Evolutionary conservation across 805 yeast genomes (phyloP).

Genomic region (Candida ponderosae): DNA sequence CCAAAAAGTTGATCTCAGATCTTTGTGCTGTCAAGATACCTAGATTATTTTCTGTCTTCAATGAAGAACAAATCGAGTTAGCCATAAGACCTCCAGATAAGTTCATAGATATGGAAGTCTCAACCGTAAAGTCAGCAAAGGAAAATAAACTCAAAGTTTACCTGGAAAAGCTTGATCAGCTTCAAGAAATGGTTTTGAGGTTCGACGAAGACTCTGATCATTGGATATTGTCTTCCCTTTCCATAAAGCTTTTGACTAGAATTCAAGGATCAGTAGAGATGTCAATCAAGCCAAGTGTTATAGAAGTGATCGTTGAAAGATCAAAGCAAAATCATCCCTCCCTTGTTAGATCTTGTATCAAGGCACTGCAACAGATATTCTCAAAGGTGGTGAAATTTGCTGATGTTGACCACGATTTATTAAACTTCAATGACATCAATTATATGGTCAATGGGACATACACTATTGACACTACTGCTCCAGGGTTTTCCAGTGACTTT

Average conservation of each 20-base stretch:
- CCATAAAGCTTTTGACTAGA: constrained; percentile 41
- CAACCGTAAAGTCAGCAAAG: constrained; percentile 56
- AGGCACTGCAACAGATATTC: constrained; percentile 48
- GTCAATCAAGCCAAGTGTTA: constrained; percentile 29
- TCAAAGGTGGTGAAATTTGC: constrained; percentile 39
- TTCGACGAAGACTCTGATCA: constrained; percentile 25
- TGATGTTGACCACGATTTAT: constrained; percentile 37
- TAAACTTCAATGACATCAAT: constrained; percentile 32
- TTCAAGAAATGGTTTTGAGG: constrained; percentile 32
- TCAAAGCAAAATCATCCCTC: constrained; percentile 63
- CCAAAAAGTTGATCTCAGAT: constrained; percentile 41
- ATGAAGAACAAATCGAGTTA: constrained; percentile 28
- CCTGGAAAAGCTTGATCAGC: constrained; percentile 28
- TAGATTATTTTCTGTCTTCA: constrained; percentile 43
- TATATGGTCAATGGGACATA: constrained; percentile 27
- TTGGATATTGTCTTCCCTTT: constrained; percentile 50
- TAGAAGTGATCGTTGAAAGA: constrained; percentile 36
- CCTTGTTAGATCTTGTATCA: constrained; percentile 50
- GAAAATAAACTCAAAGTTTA: constrained; percentile 42
- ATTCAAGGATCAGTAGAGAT: constrained; percentile 49
- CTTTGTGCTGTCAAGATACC: constrained; percentile 42
- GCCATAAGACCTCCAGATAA: constrained; percentile 56
- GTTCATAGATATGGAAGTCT: constrained; percentile 47
- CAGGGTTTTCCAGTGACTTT: constrained; percentile 34
- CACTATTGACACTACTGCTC: constrained; percentile 34